These are phyloP conservation scores for Dothideomycetes sp. DNA, from an alignment of 2,329 filamentous ascomycete species.

Conservation along the genomic window DNA sequence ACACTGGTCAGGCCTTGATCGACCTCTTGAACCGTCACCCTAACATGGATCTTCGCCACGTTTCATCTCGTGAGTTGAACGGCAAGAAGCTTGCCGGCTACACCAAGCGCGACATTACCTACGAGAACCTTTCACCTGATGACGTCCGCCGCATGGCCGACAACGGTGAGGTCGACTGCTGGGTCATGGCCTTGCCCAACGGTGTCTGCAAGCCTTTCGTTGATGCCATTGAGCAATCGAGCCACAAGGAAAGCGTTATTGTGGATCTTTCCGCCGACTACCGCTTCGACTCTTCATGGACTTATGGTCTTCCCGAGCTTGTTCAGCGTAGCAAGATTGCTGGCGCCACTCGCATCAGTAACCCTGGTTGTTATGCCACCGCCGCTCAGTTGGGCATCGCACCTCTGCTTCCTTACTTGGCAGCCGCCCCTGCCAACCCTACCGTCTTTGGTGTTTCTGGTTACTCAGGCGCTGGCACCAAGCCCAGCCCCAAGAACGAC, in stretches of 20 bases:
- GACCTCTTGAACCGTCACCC: conserved; percentile 80
- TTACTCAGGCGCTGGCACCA: conserved; percentile 91
- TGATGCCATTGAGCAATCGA: conserved; percentile 69
- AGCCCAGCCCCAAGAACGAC: conserved; percentile 90
- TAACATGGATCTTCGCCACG: conserved; percentile 79
- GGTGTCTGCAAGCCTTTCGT: conserved; percentile 90
- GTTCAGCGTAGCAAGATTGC: conserved; percentile 68
- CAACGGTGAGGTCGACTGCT: conserved; percentile 80
- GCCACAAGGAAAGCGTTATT: conserved; percentile 62
- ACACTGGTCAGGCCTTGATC: conserved; percentile 87
- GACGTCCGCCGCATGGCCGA: conserved; percentile 79
- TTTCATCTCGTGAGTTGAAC: conserved; percentile 84
- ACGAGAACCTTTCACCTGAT: conserved; percentile 81
- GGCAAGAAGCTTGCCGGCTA: conserved; percentile 86
- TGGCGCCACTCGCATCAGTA: conserved; percentile 71
- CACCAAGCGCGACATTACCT: conserved; percentile 80
- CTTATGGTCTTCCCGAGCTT: conserved; percentile 83
- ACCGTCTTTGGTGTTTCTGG: conserved; percentile 85
- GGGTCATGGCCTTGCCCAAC: conserved; percentile 96
- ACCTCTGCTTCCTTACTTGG: conserved; percentile 68
- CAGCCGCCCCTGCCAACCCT: conserved; percentile 52
- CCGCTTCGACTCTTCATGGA: conserved; percentile 77
- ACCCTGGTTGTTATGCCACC: conserved; percentile 93
- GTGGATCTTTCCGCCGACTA: conserved; percentile 96
- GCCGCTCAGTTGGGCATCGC: conserved; percentile 84